Base-by-base conservation (phyloP, 1,284 basidiomycete genomes). In the Cryptococcus depauperatus region DNA sequence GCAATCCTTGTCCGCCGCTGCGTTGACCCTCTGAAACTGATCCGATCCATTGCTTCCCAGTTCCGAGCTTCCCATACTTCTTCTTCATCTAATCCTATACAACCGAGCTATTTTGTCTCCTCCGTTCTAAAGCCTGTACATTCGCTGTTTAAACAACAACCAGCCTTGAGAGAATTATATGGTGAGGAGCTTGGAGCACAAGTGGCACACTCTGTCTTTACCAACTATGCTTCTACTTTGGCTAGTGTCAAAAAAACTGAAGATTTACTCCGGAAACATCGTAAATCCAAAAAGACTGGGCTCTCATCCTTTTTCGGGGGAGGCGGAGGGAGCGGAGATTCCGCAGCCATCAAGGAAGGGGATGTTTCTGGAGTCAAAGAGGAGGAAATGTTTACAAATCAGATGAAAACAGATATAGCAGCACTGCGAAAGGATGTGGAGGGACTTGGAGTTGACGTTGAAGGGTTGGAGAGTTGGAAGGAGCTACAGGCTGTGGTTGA, bases 171-270 rank as follows among this genome's bases (percentile, higher is more conserved):
- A 56, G 73, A 77, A 18, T 70, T 74, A 10, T 76, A 79, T 48
- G 69, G 82, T 28, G 66, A 69, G 19, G 61, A 72, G 4, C 84
- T 81, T 69, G 75, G 81, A 1, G 73, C 72, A 16, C 77, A 79
- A 26, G 77, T 93, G 7, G 84, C 89, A 55, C 82, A 86, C 47
- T 76, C 77, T 44, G 82, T 91, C 29, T 79, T 81, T 11, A 77
- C 78, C 45, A 70, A 72, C 35, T 77, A 76, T 55, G 69, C 72
- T n/a, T 51, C 61, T 8, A 71, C 86, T 57, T 74, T 95, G 22
- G 76, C 80, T 4, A 80, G 81, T 5, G 89, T 92, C 75, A 85
- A 82, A 66, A 92, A 92, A 73, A 86, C 85, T 1, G 88, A 95
- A 59, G 88, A 92, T 41, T 83, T 87, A 6, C 73, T 95, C 26